These are phyloP conservation scores for Ophiostoma sp. DNA, from an alignment of 2,329 filamentous ascomycete genomes.

Conservation along the genomic window DNA sequence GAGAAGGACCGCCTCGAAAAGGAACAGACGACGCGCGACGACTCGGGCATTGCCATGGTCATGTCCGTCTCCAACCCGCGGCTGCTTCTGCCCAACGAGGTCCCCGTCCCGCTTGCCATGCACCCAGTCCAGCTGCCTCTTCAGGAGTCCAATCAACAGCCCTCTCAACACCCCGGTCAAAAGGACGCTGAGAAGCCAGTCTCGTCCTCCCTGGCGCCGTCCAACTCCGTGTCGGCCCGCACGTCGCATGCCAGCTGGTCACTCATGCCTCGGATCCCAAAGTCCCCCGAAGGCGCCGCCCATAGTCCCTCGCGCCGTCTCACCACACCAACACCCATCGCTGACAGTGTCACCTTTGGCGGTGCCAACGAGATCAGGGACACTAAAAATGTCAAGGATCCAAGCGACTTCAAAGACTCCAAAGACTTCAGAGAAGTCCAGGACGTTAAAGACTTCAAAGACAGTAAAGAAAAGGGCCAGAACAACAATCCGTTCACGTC, in stretches of 20 bases:
- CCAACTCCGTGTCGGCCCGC: background rate
- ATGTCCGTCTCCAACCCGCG: background rate
- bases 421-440: background rate
- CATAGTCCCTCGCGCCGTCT: background rate
- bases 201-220: background rate
- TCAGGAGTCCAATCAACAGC: background rate
- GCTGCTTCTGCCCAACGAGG: background rate
- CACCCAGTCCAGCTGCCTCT: conserved; percentile 11
- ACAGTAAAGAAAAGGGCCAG: conserved; percentile 1
- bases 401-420: background rate
- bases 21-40: conserved; percentile 9
- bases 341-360: background rate
- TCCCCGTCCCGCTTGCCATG: conserved; percentile 16
- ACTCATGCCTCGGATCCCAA: conserved; percentile 21
- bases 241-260: conserved; percentile 19
- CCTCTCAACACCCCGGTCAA: background rate
- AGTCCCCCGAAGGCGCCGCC: conserved; percentile 4
- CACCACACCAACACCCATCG: background rate
- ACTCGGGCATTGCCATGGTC: conserved; percentile 17
- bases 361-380: background rate
- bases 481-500: background rate
- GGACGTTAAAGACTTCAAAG: background rate
- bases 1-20: conserved; percentile 7
- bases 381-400: background rate
- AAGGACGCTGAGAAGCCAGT: background rate